Evolutionary conservation across 768 basidiomycete species (phyloP).

Genomic region (Clavulina sp.): DNA sequence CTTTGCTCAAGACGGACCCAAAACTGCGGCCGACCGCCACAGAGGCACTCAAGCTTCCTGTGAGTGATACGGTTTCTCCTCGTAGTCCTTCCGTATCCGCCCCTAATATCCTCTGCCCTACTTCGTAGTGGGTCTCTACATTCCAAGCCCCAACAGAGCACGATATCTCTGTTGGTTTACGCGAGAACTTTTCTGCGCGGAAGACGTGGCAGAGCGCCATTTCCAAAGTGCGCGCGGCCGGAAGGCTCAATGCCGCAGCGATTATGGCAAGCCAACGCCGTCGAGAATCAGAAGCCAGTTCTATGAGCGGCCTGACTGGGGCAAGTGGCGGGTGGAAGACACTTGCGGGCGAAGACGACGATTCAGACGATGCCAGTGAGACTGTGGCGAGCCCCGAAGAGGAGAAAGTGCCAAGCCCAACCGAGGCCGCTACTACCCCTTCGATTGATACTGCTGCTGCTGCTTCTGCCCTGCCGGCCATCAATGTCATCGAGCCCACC

Average conservation of each 20-base stretch:
- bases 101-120: background rate
- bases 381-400: background rate
- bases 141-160: slow-evolving; percentile 48
- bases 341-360: slow-evolving; percentile 3
- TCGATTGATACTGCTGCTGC: background rate
- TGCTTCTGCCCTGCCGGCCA: background rate
- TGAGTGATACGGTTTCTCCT: slow-evolving; percentile 24
- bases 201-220: slow-evolving; percentile 63
- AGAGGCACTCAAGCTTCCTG: slow-evolving; percentile 50
- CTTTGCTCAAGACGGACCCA: slow-evolving; percentile 56
- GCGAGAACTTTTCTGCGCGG: slow-evolving; percentile 65
- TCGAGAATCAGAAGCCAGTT: background rate
- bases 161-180: slow-evolving; percentile 55
- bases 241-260: slow-evolving; percentile 9
- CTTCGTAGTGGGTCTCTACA: slow-evolving; percentile 50
- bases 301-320: background rate
- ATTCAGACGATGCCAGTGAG: background rate
- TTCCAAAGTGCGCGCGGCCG: slow-evolving; percentile 25
- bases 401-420: background rate
- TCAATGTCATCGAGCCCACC: background rate
- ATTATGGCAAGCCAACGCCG: background rate
- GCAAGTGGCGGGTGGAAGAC: background rate
- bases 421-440: background rate
- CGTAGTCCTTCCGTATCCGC: background rate
- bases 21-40: slow-evolving; percentile 50